Conservation (phyloP, 306 rosid species). For the Senna tora region DNA sequence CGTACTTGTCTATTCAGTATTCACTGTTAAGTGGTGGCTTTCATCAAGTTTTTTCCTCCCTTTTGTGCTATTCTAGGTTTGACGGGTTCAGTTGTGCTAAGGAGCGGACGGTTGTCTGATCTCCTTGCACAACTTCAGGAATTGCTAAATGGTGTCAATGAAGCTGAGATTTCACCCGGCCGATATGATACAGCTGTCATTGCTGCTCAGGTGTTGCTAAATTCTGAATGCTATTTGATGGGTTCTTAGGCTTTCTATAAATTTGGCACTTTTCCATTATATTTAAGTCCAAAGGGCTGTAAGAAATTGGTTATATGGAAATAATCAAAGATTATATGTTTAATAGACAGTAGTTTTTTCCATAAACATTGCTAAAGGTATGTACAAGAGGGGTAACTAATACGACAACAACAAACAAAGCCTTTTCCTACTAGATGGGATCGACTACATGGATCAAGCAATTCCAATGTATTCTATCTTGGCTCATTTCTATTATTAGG, state of each 20-base stretch:
- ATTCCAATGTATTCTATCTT: no score
- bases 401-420: no score
- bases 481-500: no score
- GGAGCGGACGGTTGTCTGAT: slow-evolving; percentile 66
- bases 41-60: not conserved
- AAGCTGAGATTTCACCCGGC: slow-evolving; percentile 54
- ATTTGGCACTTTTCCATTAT: not conserved
- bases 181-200: slow-evolving; percentile 55
- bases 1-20: not conserved
- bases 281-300: not conserved
- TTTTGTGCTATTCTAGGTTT: slow-evolving; percentile 51
- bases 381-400: not conserved
- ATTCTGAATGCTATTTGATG: not conserved
- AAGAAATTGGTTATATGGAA: not conserved
- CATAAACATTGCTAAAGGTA: not conserved
- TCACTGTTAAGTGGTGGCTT: not conserved
- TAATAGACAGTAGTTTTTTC: not conserved
- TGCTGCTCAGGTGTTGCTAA: slow-evolving; percentile 65
- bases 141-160: slow-evolving; percentile 59
- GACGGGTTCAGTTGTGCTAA: slow-evolving; percentile 74
- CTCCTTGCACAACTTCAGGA: slow-evolving; percentile 74
- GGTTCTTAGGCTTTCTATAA: not conserved
- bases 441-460: no score
- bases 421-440: no score
- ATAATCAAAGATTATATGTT: not conserved